These are phyloP conservation scores for Hylodesmum podocarpum DNA, from an alignment of 306 rosid species.

Conservation along the genomic window DNA sequence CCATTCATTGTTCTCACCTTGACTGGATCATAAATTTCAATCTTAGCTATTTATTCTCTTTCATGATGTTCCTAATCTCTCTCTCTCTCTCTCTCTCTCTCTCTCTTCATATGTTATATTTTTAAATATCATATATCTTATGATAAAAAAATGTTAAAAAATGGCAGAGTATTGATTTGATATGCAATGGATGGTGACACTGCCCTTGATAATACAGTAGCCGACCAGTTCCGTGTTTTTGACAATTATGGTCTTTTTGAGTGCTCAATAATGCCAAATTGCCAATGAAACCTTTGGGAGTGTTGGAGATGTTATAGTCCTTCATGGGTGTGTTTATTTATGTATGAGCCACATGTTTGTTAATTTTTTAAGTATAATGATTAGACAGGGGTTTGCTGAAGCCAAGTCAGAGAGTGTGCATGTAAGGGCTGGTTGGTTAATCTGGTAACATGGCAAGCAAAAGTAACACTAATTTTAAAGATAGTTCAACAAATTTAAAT, in stretches of 20 bases:
- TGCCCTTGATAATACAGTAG: neutral
- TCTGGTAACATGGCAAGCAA: too few species aligned
- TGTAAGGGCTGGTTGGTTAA: neutral
- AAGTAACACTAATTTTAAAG: too few species aligned
- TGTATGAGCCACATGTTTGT: neutral
- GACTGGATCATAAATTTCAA: slow-evolving; percentile 43
- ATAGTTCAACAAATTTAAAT: too few species aligned
- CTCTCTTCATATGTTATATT: neutral
- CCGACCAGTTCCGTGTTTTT: slow-evolving; percentile 5
- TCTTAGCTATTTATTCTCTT: slow-evolving; percentile 21
- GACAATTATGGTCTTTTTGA: neutral
- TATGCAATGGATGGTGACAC: neutral
- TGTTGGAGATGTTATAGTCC: neutral
- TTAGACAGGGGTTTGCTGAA: neutral
- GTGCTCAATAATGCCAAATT: neutral
- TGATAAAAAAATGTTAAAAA: neutral
- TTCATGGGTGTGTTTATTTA: neutral
- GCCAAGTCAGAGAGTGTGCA: neutral
- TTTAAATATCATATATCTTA: neutral
- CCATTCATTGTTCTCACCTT: slow-evolving; percentile 36
- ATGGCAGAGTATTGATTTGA: neutral
- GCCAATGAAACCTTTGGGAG: neutral
- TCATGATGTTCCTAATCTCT: neutral
- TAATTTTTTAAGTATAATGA: neutral
- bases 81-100: neutral